phyloP scores from a whole-genome alignment of 2,329 filamentous ascomycete species.

The Cercospora sp. region DNA sequence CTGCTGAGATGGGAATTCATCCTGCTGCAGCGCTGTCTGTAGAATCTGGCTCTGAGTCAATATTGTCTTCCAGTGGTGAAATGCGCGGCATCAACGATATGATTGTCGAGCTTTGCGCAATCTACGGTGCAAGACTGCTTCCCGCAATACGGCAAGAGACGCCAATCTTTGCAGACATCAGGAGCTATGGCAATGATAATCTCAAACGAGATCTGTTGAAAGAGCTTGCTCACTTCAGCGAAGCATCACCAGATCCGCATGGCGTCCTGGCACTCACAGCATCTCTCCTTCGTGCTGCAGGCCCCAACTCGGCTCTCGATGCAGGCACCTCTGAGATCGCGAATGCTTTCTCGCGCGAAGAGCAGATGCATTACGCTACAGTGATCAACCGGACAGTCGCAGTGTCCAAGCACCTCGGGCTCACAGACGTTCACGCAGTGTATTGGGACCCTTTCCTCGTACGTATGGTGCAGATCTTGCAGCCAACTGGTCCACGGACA shows the following conservation, averaged over 20 bases:
- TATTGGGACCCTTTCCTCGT: constrained; percentile 98
- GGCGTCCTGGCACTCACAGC: constrained; percentile 88
- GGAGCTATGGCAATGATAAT: constrained; percentile 69
- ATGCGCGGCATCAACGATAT: constrained; percentile 31
- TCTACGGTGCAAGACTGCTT: constrained; percentile 32
- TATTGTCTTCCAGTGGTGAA: constrained; percentile 26
- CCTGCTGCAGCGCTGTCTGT: constrained; percentile 83
- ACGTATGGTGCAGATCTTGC: constrained; percentile 70
- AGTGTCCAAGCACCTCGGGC: constrained; percentile 72
- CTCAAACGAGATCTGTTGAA: constrained; percentile 85
- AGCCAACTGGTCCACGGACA: constrained; percentile 19
- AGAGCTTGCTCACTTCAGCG: constrained; percentile 89
- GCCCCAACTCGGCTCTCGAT: constrained; percentile 52
- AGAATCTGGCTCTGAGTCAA: constrained; percentile 52
- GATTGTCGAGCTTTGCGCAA: constrained; percentile 28
- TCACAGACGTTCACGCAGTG: constrained; percentile 69
- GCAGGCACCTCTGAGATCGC: constrained; percentile 1
- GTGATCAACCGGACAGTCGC: constrained; percentile 83
- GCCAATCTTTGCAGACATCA: constrained; percentile 15
- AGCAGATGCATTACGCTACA: constrained; percentile 78
- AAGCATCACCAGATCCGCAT: constrained; percentile 86
- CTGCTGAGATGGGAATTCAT: constrained; percentile 94
- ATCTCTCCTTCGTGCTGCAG: constrained; percentile 77
- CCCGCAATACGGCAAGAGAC: constrained; percentile 7
- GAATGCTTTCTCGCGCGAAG: constrained; percentile 56